Conservation (phyloP, 208 protist genomes). For the Histomonas meleagridis region DNA sequence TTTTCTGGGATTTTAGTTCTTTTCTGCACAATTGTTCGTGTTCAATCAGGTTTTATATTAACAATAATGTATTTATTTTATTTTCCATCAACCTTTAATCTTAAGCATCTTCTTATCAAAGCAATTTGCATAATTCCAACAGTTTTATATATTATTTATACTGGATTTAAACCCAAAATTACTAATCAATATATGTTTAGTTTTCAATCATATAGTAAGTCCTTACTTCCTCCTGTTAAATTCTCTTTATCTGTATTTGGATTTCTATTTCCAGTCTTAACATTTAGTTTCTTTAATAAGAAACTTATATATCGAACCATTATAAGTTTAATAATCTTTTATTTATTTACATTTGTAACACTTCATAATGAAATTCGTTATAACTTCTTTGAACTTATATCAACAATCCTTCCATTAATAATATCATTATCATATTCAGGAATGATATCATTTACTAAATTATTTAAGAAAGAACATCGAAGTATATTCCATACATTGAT, state of each 20-base stretch:
- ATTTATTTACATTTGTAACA: background rate
- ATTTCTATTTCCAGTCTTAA: background rate
- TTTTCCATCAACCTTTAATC: no score
- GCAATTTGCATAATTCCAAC: background rate
- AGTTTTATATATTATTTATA: background rate
- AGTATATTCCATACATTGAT: background rate
- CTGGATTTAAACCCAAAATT: background rate
- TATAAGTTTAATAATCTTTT: background rate
- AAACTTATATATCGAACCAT: background rate
- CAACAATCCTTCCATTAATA: background rate
- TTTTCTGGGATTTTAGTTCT: background rate
- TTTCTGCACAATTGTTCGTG: background rate
- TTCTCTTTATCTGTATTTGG: background rate
- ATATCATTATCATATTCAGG: background rate
- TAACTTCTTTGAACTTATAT: background rate
- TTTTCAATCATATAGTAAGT: background rate
- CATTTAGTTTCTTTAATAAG: background rate
- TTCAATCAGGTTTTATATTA: background rate
- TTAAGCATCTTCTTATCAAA: background rate
- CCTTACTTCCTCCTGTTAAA: background rate
- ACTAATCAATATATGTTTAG: background rate
- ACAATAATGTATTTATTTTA: background rate
- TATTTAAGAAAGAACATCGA: background rate
- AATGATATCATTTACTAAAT: background rate
- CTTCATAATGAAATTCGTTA: background rate